Conservation (phyloP, 1,139 yeast species). For the Debaryomyces robertsiae region DNA sequence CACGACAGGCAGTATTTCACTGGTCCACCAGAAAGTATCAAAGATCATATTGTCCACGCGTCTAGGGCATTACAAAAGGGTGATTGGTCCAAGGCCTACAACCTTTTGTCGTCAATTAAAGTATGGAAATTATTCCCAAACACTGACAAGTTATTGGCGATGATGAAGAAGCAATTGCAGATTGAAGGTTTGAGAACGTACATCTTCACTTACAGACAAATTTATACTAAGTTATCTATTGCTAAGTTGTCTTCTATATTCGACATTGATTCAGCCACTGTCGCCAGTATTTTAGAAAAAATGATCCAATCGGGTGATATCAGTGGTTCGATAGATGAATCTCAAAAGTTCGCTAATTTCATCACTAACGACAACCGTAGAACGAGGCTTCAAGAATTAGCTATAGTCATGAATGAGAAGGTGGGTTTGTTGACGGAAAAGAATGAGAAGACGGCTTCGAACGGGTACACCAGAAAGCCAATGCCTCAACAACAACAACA, state of each 20-base stretch:
- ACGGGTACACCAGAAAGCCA: conserved; percentile 59
- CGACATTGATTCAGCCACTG: conserved; percentile 58
- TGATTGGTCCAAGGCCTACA: conserved; percentile 81
- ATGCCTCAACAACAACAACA: conserved; percentile 39
- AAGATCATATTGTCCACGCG: conserved; percentile 92
- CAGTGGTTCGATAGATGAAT: conserved; percentile 60
- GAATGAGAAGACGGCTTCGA: conserved; percentile 81
- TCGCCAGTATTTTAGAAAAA: conserved; percentile 65
- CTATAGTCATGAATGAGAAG: conserved; percentile 85
- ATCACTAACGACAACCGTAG: conserved; percentile 76
- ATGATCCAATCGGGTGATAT: conserved; percentile 80
- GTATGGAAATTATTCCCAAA: conserved; percentile 88
- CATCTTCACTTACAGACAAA: conserved; percentile 78
- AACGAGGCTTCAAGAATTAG: conserved; percentile 85
- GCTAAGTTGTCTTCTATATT: conserved; percentile 66
- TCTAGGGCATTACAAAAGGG: conserved; percentile 88
- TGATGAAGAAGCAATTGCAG: conserved; percentile 79
- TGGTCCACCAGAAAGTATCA: conserved; percentile 97
- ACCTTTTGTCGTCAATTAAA: conserved; percentile 73
- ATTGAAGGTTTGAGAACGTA: conserved; percentile 89
- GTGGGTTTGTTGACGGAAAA: conserved; percentile 78
- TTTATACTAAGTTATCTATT: conserved; percentile 76
- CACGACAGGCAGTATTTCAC: conserved; percentile 94
- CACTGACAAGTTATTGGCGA: conserved; percentile 61
- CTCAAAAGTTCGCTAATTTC: conserved; percentile 59